These are phyloP conservation scores for Saccharum officinarum DNA, from an alignment of 176 grass and related monocot genomes.

Conservation along the genomic window DNA sequence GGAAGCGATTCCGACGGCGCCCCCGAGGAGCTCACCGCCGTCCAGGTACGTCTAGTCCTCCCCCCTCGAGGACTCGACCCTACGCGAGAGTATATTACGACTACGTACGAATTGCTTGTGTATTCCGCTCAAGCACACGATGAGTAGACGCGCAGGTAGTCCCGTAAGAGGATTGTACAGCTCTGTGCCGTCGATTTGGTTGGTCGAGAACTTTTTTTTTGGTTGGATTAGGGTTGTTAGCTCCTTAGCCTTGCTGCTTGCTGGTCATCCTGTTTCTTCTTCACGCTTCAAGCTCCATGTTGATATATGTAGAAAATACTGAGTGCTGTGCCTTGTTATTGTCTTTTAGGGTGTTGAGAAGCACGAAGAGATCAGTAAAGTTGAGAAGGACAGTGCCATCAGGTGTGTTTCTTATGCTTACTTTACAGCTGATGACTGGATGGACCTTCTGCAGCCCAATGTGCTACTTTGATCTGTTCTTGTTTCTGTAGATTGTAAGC, in stretches of 20 bases:
- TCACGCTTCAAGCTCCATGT: neutral
- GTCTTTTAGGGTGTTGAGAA: slow-evolving; percentile 47
- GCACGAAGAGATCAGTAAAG: slow-evolving; percentile 48
- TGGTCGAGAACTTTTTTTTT: neutral
- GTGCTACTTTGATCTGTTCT: neutral
- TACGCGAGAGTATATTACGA: neutral
- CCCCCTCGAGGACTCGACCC: neutral
- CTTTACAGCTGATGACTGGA: neutral
- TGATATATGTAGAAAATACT: neutral
- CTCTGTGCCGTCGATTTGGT: neutral
- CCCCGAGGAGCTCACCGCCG: slow-evolving; percentile 58
- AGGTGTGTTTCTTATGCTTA: slow-evolving; percentile 27
- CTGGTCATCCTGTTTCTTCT: neutral
- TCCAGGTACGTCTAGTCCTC: slow-evolving; percentile 31
- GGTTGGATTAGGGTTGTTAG: neutral
- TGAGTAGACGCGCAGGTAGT: neutral
- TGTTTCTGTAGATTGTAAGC: neutral
- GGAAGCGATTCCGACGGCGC: slow-evolving; percentile 51
- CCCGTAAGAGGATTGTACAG: neutral
- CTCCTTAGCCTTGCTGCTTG: neutral
- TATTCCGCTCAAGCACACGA: neutral
- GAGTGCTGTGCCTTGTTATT: neutral
- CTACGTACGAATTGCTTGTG: neutral
- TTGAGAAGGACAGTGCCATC: slow-evolving; percentile 49
- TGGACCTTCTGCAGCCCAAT: neutral